Base-by-base conservation (phyloP, 2,329 filamentous ascomycete genomes). In the Aspergillus sp. region DNA sequence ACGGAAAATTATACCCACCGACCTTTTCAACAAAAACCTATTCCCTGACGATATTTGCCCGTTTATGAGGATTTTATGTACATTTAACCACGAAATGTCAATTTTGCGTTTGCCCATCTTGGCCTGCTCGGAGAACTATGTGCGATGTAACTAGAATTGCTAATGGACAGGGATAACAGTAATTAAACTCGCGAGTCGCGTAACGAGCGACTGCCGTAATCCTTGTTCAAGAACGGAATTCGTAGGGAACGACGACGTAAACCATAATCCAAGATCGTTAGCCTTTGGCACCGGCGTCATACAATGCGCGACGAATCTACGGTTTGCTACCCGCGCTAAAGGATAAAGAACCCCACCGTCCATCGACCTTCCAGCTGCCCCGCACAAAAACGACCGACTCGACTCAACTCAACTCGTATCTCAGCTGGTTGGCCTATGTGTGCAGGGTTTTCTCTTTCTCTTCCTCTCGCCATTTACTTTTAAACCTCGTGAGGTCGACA, bases 51-150 rank as follows among this genome's bases (percentile, higher is more conserved):
- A 51, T 56, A 50, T 56, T 47, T 50, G 49, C 22, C 54, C 24
- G 14, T 50, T 55, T 42, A 56, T 42, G 54, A 56, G 54, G 47
- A 50, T 45, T n/a, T 31, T 31, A 26, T 56, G 54, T 56, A 56
- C 54, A 51, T 45, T 56, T 47, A 56, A 46, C 46, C 29, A 51
- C 16, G 32, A 56, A 47, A 47, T 47, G 45, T 14, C 45, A 55
- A n/a, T 56, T 50, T 51, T 50, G 49, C 32, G 47, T 32, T 29
- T 24, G 45, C 16, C 20, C 29, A 51, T 18, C 22, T 24, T 51
- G 24, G 22, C 45, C 20, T 22, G 9, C 45, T 6, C 12, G 22
- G 45, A 47, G 7, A 24, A 24, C 18, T 11, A 10, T 9, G 42
- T 18, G 20, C n/a, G n/a, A 14, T 42, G 39, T 42, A 18, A 18